These are phyloP conservation scores for Ophiostoma tasmaniense DNA, from an alignment of 2,329 filamentous ascomycete species.

Conservation along the genomic window DNA sequence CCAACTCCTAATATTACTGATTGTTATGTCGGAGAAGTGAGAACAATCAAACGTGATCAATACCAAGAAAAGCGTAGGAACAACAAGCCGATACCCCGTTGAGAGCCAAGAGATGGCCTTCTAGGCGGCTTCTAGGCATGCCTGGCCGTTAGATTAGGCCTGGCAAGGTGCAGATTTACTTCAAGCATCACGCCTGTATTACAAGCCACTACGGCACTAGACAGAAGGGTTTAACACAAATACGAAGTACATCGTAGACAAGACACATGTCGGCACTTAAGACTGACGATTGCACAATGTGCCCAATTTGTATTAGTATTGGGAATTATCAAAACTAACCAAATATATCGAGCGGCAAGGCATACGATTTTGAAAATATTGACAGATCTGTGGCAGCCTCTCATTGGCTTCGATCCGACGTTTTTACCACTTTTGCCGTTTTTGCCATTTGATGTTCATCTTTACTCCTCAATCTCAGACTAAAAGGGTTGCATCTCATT, in stretches of 20 bases:
- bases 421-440: not conserved
- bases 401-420: not conserved
- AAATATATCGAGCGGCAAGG: not conserved
- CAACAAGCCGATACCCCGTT: not conserved
- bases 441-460: not conserved
- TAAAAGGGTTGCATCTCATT: not conserved
- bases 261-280: too few relatives aligned
- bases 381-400: not conserved
- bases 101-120: not conserved
- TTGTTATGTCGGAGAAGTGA: not conserved
- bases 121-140: not conserved
- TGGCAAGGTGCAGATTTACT: too few relatives aligned
- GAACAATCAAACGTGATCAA: not conserved
- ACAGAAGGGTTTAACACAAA: too few relatives aligned
- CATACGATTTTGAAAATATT: not conserved
- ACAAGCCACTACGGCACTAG: too few relatives aligned
- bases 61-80: not conserved
- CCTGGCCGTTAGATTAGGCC: not conserved
- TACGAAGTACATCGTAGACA: too few relatives aligned
- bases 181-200: too few relatives aligned
- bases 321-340: too few relatives aligned
- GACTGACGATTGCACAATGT: too few relatives aligned
- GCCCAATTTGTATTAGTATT: too few relatives aligned
- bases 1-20: not conserved
- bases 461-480: not conserved